Conservation (phyloP, 352 stramenopile species). For the Globisporangium spiculum region DNA sequence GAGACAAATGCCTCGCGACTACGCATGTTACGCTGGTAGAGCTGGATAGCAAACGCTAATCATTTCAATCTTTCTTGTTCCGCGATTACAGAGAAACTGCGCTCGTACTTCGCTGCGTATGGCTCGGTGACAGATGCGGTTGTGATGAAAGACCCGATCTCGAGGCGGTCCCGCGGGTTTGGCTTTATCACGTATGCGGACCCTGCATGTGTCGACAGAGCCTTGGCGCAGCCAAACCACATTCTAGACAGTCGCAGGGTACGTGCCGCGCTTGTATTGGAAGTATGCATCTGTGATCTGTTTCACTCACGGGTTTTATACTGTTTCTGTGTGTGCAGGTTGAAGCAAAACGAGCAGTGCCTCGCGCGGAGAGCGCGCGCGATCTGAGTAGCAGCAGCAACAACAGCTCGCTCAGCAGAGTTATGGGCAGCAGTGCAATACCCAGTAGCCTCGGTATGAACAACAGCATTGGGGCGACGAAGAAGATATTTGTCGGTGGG, state of each 20-base stretch:
- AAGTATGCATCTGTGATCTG: background rate
- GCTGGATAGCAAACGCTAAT: background rate
- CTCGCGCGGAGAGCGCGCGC: conserved; percentile 80
- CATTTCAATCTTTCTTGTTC: conserved; percentile 5
- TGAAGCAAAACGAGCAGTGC: conserved; percentile 90
- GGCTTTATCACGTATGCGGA: conserved; percentile 94
- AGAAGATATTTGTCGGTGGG: conserved; percentile 92
- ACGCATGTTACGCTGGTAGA: background rate
- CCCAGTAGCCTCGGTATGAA: conserved; percentile 40
- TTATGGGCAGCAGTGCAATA: conserved; percentile 48
- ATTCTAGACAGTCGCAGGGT: conserved; percentile 88
- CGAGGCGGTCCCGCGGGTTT: conserved; percentile 87
- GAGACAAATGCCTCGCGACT: background rate
- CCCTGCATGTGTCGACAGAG: conserved; percentile 82
- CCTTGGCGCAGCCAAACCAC: conserved; percentile 87
- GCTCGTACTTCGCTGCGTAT: conserved; percentile 88
- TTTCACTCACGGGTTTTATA: conserved; percentile 2
- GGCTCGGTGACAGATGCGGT: conserved; percentile 89
- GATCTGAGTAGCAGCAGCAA: conserved; percentile 44
- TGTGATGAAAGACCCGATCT: conserved; percentile 93
- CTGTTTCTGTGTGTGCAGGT: conserved; percentile 41
- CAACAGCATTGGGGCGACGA: conserved; percentile 66
- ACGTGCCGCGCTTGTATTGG: conserved; percentile 13
- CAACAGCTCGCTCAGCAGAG: conserved; percentile 49
- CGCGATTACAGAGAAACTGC: conserved; percentile 78